These are phyloP conservation scores for Trichoderma asperelloides DNA, from an alignment of 495 filamentous ascomycete genomes.

Conservation along the genomic window DNA sequence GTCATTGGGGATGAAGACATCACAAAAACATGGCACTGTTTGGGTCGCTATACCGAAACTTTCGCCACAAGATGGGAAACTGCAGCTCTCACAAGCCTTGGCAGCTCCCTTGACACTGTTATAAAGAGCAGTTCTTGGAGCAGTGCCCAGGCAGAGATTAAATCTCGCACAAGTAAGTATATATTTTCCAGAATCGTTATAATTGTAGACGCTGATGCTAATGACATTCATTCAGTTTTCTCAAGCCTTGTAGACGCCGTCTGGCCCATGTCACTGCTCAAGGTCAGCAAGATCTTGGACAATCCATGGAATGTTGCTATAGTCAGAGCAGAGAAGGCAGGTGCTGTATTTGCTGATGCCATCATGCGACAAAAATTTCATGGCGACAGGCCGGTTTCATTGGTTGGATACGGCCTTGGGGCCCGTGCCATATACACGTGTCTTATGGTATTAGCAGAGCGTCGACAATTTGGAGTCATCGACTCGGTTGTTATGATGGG, in stretches of 20 bases:
- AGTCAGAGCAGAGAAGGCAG: slow-evolving; percentile 77
- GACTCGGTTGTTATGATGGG: slow-evolving; percentile 83
- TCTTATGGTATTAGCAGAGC: slow-evolving; percentile 62
- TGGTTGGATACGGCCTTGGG: slow-evolving; percentile 87
- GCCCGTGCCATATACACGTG: slow-evolving; percentile 82
- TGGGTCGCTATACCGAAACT: slow-evolving; percentile 61
- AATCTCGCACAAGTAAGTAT: slow-evolving; percentile 36
- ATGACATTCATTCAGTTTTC: slow-evolving; percentile 46
- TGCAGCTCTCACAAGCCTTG: slow-evolving; percentile 67
- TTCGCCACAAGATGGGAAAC: slow-evolving; percentile 84
- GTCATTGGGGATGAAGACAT: slow-evolving; percentile 62
- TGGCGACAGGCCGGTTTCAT: slow-evolving; percentile 78
- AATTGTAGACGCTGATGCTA: slow-evolving; percentile 28
- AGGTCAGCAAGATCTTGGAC: slow-evolving; percentile 73
- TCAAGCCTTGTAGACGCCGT: slow-evolving; percentile 57
- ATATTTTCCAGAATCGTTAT: slow-evolving; percentile 10
- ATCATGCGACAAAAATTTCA: slow-evolving; percentile 72
- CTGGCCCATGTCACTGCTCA: slow-evolving; percentile 71
- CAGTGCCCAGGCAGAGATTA: slow-evolving; percentile 66
- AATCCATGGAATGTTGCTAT: slow-evolving; percentile 85
- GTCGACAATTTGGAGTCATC: slow-evolving; percentile 74
- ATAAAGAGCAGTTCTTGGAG: slow-evolving; percentile 70
- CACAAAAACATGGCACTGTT: slow-evolving; percentile 62
- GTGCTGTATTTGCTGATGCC: slow-evolving; percentile 74
- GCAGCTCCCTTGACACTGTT: slow-evolving; percentile 62